phyloP scores from a whole-genome alignment of 2,329 filamentous ascomycete species.

The Penicillium frequentans region DNA sequence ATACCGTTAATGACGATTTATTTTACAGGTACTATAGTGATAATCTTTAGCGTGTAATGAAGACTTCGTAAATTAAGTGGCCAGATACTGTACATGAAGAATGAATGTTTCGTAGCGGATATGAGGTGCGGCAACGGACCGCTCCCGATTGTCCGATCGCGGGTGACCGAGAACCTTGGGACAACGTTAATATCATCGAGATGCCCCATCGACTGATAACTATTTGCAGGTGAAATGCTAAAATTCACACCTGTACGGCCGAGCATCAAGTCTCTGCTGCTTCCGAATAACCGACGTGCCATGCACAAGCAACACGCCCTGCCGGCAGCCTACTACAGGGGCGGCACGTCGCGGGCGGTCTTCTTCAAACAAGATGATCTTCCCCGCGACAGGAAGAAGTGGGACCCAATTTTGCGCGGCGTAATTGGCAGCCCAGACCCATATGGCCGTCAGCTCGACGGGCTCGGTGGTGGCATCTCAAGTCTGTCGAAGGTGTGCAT shows the following conservation, averaged over 20 bases:
- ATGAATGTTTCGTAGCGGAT: not conserved
- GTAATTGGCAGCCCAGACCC: slow-evolving; percentile 66
- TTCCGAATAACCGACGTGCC: not conserved
- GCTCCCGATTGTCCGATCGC: not conserved
- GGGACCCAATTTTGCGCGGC: slow-evolving; percentile 57
- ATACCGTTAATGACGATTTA: no score
- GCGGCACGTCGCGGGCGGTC: slow-evolving; percentile 68
- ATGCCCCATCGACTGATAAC: not conserved
- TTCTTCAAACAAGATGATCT: slow-evolving; percentile 58
- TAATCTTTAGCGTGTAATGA: no score
- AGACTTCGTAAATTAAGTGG: no score
- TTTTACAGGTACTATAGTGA: no score
- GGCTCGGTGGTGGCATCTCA: slow-evolving; percentile 68
- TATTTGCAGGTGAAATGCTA: not conserved
- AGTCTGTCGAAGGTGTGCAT: slow-evolving; percentile 72
- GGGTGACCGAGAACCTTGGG: not conserved
- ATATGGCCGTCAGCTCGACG: slow-evolving; percentile 68
- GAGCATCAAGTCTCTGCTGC: not conserved
- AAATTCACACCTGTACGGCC: not conserved
- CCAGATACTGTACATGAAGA: not conserved
- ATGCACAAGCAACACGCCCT: slow-evolving; percentile 19
- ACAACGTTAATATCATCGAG: not conserved
- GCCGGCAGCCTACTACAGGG: slow-evolving; percentile 63
- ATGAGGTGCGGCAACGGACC: not conserved
- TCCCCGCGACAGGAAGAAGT: slow-evolving; percentile 46